Conservation (phyloP, 257 asterid species). For the Cordia subcordata region DNA sequence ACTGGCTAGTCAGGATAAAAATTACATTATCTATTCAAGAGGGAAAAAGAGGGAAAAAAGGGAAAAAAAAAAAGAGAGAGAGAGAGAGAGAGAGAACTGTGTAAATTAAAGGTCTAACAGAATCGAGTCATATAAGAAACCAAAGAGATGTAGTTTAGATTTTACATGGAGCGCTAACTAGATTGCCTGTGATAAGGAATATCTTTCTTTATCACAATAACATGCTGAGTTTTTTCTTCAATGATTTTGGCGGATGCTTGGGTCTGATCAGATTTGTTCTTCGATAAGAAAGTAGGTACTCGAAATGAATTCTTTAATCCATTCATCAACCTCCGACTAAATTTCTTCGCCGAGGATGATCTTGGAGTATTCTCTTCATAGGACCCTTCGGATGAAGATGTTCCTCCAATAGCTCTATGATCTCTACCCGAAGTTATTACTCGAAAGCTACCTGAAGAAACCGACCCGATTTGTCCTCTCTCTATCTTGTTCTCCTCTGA, state of each 20-base stretch:
- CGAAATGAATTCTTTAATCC: conserved; percentile 61
- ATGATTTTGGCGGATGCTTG: not conserved
- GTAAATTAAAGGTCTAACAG: not conserved
- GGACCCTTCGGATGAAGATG: conserved; percentile 36
- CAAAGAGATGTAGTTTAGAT: not conserved
- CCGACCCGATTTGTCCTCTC: conserved; percentile 60
- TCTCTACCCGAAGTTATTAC: conserved; percentile 22
- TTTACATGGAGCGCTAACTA: conserved; percentile 12
- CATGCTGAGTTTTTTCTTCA: conserved; percentile 8
- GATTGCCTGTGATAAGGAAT: conserved; percentile 27
- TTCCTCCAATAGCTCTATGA: conserved; percentile 11
- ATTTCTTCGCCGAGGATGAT: conserved; percentile 24
- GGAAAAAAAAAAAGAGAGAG: too few relatives aligned
- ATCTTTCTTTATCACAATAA: conserved; percentile 35
- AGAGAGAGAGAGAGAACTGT: not conserved
- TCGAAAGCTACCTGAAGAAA: conserved; percentile 49
- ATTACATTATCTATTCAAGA: too few relatives aligned
- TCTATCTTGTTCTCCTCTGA: conserved; percentile 44
- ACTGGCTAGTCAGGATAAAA: too few relatives aligned
- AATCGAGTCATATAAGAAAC: not conserved
- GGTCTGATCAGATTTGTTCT: conserved; percentile 42
- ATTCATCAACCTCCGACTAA: conserved; percentile 47
- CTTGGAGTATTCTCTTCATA: conserved; percentile 26
- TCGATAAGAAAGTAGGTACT: conserved; percentile 21
- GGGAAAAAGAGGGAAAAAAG: too few relatives aligned